Evolutionary conservation across 805 yeast genomes (phyloP), one percentile per base, ranked within the genome.

Genomic region (Saccharomycopsis oosterbeekiorum): DNA sequence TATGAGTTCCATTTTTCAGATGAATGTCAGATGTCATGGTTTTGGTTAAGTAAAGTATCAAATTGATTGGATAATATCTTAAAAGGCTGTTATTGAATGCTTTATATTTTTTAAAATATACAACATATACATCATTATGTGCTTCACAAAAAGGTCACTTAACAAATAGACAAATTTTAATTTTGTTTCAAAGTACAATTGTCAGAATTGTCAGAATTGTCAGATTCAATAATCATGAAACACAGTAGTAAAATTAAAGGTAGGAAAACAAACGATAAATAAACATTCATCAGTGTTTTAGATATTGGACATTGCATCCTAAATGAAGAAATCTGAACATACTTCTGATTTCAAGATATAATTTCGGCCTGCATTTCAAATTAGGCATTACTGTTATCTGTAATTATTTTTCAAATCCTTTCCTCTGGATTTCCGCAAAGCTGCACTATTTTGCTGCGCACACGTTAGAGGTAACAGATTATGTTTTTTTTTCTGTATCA

Each of bases 121-220:
- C 34, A 29, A 29, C 3, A 3, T 29, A 29, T 6, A 29, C 6
- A 29, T 29, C 3, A 29, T 29, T 29, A 29, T 29, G 34, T 29
- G 6, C 34, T 4, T 29, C 34, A 4, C 34, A 29, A 29, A 29
- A 29, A 29, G 34, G 6, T 29, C 6, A 6, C 34, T 4, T 29
- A 6, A 3, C 6, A 29, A 29, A 29, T 29, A 64, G 26, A 66
- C 63, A 42, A 65, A 65, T 56, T 62, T 57, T 59, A 37, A 37
- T 10, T 37, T 12, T 4, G 15, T 12, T 37, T 37, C 41, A 37
- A 37, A 37, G 15, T 14, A 37, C 12, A 37, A 12, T 14, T 11
- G 15, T 5, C 12, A 37, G 41, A 2, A 37, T 37, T 37, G 15
- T 37, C 9, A 3, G 34, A 29, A 29, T 17, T 37, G 15, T 37